A percentile compares a stretch with the other conserved stretches of the same genome.
Evolutionary conservation across 2,329 filamentous ascomycete genomes (phyloP).

Genomic region (Gnomoniopsis sp.): DNA sequence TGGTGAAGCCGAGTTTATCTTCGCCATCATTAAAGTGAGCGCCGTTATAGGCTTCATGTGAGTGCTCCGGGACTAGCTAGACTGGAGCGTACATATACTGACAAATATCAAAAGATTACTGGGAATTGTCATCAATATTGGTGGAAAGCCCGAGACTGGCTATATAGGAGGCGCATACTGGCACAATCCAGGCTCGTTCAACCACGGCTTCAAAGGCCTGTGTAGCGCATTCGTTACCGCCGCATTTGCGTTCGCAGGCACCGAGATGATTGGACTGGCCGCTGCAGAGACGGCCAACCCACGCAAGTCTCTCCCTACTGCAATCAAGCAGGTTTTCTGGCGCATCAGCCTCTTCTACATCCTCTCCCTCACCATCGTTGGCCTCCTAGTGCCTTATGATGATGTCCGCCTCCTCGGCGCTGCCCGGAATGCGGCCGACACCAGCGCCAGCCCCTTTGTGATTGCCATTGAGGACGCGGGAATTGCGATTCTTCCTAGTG

Average conservation of each 20-base stretch:
- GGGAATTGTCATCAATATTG: slow-evolving; percentile 81
- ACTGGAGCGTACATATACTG: not conserved
- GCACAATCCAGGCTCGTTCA: slow-evolving; percentile 76
- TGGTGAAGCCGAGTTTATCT: slow-evolving; percentile 85
- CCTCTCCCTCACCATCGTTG: slow-evolving; percentile 74
- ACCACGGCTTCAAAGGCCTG: slow-evolving; percentile 80
- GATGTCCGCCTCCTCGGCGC: slow-evolving; percentile 59
- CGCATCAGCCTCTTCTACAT: slow-evolving; percentile 89
- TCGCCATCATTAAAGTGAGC: slow-evolving; percentile 80
- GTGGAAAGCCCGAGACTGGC: slow-evolving; percentile 66
- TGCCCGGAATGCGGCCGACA: slow-evolving; percentile 35
- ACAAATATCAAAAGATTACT: slow-evolving; percentile 57
- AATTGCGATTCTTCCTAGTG: slow-evolving; percentile 74
- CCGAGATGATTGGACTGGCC: slow-evolving; percentile 72
- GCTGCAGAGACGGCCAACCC: slow-evolving; percentile 78
- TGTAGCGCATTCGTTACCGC: slow-evolving; percentile 75
- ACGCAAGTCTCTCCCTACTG: slow-evolving; percentile 76
- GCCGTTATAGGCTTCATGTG: slow-evolving; percentile 87
- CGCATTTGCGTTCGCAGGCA: slow-evolving; percentile 73
- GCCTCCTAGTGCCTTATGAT: slow-evolving; percentile 74
- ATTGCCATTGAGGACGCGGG: slow-evolving; percentile 85
- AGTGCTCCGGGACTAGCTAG: slow-evolving; percentile 28
- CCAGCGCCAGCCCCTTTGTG: slow-evolving; percentile 69
- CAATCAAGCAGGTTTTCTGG: slow-evolving; percentile 94
- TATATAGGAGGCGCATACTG: slow-evolving; percentile 82